A percentile compares a stretch with the other conserved stretches of the same genome.
These are phyloP conservation scores for Vitis rupestris DNA, from an alignment of 164 flowering plant species.

Conservation along the genomic window DNA sequence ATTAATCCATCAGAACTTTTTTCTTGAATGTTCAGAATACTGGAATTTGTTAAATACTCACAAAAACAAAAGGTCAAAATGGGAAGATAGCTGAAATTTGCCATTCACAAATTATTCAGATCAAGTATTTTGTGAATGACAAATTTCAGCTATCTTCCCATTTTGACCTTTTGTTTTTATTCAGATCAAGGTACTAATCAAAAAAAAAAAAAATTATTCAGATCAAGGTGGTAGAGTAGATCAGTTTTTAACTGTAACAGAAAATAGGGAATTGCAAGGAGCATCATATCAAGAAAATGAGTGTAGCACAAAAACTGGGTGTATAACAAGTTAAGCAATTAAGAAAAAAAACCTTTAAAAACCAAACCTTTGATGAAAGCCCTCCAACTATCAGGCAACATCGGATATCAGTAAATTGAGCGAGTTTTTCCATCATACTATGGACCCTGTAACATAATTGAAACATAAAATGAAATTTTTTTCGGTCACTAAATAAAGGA, in stretches of 20 bases:
- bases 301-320: not conserved
- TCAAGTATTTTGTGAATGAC: not conserved
- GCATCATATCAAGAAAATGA: not conserved
- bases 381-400: constrained; percentile 94
- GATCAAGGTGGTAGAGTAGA: not conserved
- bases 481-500: not conserved
- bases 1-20: too few species aligned
- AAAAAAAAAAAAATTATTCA: not conserved
- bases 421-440: constrained; percentile 89
- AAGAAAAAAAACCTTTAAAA: not conserved
- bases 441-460: constrained; percentile 64
- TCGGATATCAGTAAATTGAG: constrained; percentile 86
- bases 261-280: not conserved
- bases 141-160: too few species aligned
- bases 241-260: constrained; percentile 1
- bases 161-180: too few species aligned
- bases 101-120: not conserved
- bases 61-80: too few species aligned
- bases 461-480: not conserved
- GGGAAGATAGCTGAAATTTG: too few species aligned
- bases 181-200: too few species aligned
- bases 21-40: too few species aligned
- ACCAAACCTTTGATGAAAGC: constrained; percentile 73
- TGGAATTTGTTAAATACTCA: too few species aligned
- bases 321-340: not conserved